Conservation (phyloP, 139 green algal species). For the Medakamo hakoo region DNA sequence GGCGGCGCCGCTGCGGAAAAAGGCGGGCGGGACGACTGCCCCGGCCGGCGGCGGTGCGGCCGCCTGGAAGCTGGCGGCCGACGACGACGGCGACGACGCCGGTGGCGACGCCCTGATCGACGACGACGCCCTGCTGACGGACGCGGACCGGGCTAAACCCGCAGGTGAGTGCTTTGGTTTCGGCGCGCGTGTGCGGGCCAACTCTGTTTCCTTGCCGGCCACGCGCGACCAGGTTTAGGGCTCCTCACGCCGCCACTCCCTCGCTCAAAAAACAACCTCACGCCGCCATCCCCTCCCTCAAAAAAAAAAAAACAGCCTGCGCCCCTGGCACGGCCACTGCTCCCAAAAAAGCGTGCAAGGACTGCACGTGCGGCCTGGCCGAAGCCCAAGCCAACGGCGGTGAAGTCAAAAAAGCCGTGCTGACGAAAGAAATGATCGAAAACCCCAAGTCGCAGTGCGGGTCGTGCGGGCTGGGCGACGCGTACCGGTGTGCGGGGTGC, state of each 20-base stretch:
- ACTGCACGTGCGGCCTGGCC: constrained; percentile 86
- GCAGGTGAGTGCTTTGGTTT: too few species aligned
- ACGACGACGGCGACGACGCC: constrained; percentile 15
- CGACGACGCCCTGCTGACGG: constrained; percentile 79
- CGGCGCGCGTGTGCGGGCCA: too few species aligned
- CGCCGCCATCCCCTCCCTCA: too few species aligned
- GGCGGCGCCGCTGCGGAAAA: neutral
- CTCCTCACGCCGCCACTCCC: too few species aligned
- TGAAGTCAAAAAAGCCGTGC: constrained; percentile 23
- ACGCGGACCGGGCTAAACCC: constrained; percentile 42
- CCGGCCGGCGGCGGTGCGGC: constrained; percentile 1
- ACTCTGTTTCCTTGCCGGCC: too few species aligned
- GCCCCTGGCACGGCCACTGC: neutral
- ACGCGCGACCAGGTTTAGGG: too few species aligned
- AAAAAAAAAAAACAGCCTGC: too few species aligned
- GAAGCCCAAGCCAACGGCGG: constrained; percentile 50
- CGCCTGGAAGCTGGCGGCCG: constrained; percentile 16
- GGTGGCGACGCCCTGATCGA: constrained; percentile 80
- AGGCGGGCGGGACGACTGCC: too few species aligned
- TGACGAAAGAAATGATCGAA: constrained; percentile 79
- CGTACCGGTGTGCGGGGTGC: constrained; percentile 84
- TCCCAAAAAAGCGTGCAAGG: constrained; percentile 88
- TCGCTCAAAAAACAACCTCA: too few species aligned
- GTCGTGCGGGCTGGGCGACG: constrained; percentile 86
- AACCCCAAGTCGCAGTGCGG: constrained; percentile 81